Base-by-base conservation (phyloP, 164 flowering plant genomes). In the Berberis vulgaris region DNA sequence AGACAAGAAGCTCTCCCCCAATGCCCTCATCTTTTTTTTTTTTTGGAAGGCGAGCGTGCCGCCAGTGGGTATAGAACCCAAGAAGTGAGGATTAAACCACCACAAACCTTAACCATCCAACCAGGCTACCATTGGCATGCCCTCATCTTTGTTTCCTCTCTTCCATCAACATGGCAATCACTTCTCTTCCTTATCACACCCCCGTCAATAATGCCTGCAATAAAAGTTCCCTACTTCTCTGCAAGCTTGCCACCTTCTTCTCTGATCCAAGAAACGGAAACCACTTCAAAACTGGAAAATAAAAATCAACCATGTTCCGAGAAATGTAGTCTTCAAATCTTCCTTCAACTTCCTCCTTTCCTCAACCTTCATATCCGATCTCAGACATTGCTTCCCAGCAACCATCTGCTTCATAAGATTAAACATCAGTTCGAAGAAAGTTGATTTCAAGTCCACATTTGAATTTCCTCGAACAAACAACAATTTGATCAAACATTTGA, bases 331-430 rank as follows among this genome's bases (percentile, higher is more conserved):
- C 40, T 57, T 49, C 1, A 70, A 61, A 3, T 66, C 46, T 62
- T 63, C 69, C 49, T 47, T 45, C 11, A 74, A 68, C 40, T 56
- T 12, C 54, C 38, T 66, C 4, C 64, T 74, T 53, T 74, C 78
- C 54, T 69, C 76, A 0, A 3, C 5, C 1, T 54, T 49, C 54
- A 42, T 49, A 2, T 63, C 75, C 8, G 58, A 72, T 0, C 70
- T 78, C 42, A 58, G 65, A 40, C 61, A 80, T 26, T 68, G 49
- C 55, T 69, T 77, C n/a, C 79, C 79, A 1, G 73, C 74, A 0
- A 76, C 68, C 69, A 74, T 72, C 61, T 72, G 65, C 83, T 74
- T 69, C 12, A 74, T 59, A 2, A 69, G 42, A 57, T 80, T 73
- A 57, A 71, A 64, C 6, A 69, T 47, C 45, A 75, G 47, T 50